Evolutionary conservation across 139 green algal genomes (phyloP).

Genomic region (Trebouxia sp.): DNA sequence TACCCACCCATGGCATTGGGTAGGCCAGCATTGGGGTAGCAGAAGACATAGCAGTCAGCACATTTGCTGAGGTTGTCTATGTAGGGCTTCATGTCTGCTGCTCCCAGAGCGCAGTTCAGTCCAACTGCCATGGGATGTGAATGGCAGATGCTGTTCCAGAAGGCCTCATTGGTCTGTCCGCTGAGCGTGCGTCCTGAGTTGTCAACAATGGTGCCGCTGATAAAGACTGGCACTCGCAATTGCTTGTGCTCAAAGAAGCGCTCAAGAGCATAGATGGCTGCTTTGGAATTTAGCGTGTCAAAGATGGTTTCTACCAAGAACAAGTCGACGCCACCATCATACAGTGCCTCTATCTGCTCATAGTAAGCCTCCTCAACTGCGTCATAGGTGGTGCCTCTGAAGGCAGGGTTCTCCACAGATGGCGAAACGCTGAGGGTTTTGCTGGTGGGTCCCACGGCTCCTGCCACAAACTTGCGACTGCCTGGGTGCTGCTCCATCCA

Average conservation of each 20-base stretch:
- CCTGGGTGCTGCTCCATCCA: slow-evolving; percentile 83
- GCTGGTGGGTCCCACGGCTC: slow-evolving; percentile 95
- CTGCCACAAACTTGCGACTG: slow-evolving; percentile 87
- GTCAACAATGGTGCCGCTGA: slow-evolving; percentile 93
- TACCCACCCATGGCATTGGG: slow-evolving; percentile 99
- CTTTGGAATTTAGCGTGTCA: slow-evolving; percentile 97
- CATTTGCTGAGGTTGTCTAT: slow-evolving; percentile 87
- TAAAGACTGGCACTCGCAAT: slow-evolving; percentile 89
- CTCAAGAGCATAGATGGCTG: slow-evolving; percentile 93
- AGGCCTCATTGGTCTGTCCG: slow-evolving; percentile 98
- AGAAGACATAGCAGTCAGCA: slow-evolving; percentile 95
- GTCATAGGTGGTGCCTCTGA: slow-evolving; percentile 93
- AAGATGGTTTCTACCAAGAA: slow-evolving; percentile 99
- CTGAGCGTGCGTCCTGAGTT: slow-evolving; percentile 86
- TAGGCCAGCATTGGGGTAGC: slow-evolving; percentile 97
- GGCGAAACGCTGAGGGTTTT: slow-evolving; percentile 95
- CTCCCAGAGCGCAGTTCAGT: slow-evolving; percentile 98
- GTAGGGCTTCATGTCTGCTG: slow-evolving; percentile 94
- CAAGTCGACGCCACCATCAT: slow-evolving; percentile 91
- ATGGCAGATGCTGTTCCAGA: slow-evolving; percentile 95
- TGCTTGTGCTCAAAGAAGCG: slow-evolving; percentile 82
- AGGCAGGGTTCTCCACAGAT: slow-evolving; percentile 96
- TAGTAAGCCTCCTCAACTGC: slow-evolving; percentile 95
- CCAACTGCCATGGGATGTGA: slow-evolving; percentile 92
- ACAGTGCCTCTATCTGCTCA: slow-evolving; percentile 82